Evolutionary conservation across 1,284 basidiomycete genomes (phyloP), one percentile per base, ranked within the genome.

Genomic region (Termitomyces sp.): DNA sequence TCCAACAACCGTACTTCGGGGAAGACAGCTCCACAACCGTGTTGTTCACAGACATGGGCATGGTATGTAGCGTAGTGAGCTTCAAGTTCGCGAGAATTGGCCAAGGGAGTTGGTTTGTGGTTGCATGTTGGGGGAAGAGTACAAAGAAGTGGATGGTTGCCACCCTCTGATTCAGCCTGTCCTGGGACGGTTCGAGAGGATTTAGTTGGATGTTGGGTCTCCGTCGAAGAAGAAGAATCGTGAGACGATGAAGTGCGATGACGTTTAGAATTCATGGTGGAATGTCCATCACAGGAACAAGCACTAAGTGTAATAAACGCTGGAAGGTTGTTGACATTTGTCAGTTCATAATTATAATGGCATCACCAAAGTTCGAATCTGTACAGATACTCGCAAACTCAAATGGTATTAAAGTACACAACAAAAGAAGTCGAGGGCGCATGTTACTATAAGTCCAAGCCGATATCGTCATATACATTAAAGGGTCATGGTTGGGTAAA

Each of bases 71-170:
- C 83, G 68, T 94, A 92, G 71, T 95, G 92, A 26, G 80, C 71
- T 62, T 93, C 89, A 5, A 94, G 78, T 53, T 90, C 88, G 19
- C 74, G 77, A 36, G 81, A 77, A 58, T 79, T 80, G 1, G 77
- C 73, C 50, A 93, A 78, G 1, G 75, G 68, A 1, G 86, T 86
- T 0, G 88, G 81, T 0, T 73, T 71, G 15, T 80, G 85, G 53
- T 83, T 81, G 70, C 92, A 95, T 41, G 88, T 91, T 15, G 92
- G 92, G 1, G 92, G 90, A 6, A 94, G 77, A 1, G 82, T 84
- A 68, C 91, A 94, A 13, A 86, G 65, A 46, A 88, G 64, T 6
- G 75, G 72, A 50, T 68, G 73, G 40, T 60, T 63, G 5, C 44
- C 52, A 75, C 15, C 48, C 5, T 28, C 45, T 44, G 55, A 26